Percentiles rank a stretch among this genome's conserved stretches.
These are phyloP conservation scores for Phaseolus coccineus DNA, from an alignment of 331 rosid species.

Conservation along the genomic window DNA sequence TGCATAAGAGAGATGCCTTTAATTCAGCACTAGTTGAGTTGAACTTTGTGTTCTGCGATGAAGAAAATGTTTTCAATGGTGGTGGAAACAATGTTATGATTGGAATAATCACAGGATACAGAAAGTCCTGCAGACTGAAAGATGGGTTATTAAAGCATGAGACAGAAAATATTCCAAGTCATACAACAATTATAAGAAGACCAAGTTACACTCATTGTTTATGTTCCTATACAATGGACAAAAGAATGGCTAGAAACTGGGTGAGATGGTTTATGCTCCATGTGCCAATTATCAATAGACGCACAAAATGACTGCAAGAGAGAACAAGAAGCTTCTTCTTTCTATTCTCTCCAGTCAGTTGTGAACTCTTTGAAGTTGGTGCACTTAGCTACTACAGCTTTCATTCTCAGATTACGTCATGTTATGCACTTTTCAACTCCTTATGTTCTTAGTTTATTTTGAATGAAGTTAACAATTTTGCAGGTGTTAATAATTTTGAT, in stretches of 20 bases:
- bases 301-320: no score
- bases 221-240: no score
- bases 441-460: neutral
- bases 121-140: constrained; percentile 25
- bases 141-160: constrained; percentile 45
- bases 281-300: no score
- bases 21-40: neutral
- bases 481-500: neutral
- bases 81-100: neutral
- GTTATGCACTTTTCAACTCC: neutral
- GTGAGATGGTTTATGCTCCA: no score
- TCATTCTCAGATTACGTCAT: neutral
- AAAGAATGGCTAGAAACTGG: no score
- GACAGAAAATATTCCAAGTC: neutral
- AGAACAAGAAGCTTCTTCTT: constrained; percentile 1
- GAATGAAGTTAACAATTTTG: neutral
- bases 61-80: neutral
- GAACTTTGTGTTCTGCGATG: neutral
- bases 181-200: no score
- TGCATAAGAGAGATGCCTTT: neutral
- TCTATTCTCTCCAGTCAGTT: neutral
- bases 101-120: neutral
- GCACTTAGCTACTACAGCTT: neutral
- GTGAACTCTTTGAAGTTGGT: neutral
- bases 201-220: no score